Conservation (phyloP, 495 filamentous ascomycete genomes). For the Staphylotrichum tortipilum region DNA sequence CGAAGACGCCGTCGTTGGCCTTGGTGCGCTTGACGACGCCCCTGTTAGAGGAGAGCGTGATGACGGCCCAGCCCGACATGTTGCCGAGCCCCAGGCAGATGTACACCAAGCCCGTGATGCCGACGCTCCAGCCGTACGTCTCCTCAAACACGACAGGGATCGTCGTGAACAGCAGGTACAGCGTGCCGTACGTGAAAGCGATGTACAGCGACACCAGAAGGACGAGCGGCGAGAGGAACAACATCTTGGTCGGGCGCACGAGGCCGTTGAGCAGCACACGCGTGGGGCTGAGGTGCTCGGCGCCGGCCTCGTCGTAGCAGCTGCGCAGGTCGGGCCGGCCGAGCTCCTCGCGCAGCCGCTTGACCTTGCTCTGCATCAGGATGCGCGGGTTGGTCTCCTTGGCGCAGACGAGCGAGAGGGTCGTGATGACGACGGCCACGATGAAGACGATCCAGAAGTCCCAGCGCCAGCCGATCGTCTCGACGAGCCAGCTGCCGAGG, state of each 20-base stretch:
- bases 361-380: slow-evolving; percentile 45
- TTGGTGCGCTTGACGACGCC: slow-evolving; percentile 32
- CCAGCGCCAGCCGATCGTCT: slow-evolving; percentile 51
- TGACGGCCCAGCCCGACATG: slow-evolving; percentile 26
- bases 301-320: slow-evolving; percentile 24
- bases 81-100: slow-evolving; percentile 39
- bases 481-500: slow-evolving; percentile 46
- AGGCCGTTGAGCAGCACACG: slow-evolving; percentile 35
- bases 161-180: slow-evolving; percentile 71
- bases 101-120: slow-evolving; percentile 36
- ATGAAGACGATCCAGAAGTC: slow-evolving; percentile 54
- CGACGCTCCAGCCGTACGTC: slow-evolving; percentile 39
- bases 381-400: slow-evolving; percentile 47
- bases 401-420: slow-evolving; percentile 40
- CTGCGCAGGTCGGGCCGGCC: slow-evolving; percentile 27
- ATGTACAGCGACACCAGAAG: slow-evolving; percentile 64
- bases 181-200: slow-evolving; percentile 63
- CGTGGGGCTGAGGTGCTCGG: slow-evolving; percentile 9
- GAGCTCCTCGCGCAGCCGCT: slow-evolving; percentile 29
- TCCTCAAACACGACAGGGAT: slow-evolving; percentile 53
- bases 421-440: slow-evolving; percentile 30
- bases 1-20: slow-evolving; percentile 44
- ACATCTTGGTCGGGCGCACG: slow-evolving; percentile 47
- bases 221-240: slow-evolving; percentile 55
- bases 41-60: slow-evolving; percentile 33